Evolutionary conservation across 164 flowering plant genomes (phyloP), one percentile per base, ranked within the genome.

Genomic region (Piper betle): DNA sequence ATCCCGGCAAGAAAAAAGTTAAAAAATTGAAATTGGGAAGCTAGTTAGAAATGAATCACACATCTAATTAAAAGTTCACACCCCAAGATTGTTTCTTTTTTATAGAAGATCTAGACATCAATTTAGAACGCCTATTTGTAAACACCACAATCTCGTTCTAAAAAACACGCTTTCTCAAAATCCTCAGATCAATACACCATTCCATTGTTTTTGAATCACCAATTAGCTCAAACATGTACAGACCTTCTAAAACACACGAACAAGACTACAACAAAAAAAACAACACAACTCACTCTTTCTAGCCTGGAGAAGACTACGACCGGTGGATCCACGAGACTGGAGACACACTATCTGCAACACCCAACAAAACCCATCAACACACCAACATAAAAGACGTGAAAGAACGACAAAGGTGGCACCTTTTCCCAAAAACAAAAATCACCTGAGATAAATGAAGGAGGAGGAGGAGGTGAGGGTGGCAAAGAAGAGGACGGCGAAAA

Each of bases 251-350:
- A 52, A 18, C 57, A 37, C 11, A 5, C 20, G 33, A 55, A 55
- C 18, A 4, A 13, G 37, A 25, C 57, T 37, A 68, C 16, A 25
- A 25, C 33, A 25, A 25, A 17, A 39, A 9, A 57, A 58, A 59
- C 1, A 25, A 25, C 33, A 1, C 33, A 25, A 25, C 53, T 19
- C 12, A 83, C 88, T 62, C 73, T 73, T 74, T 67, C 60, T 71
- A 17, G 78, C 68, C 70, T 81, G 84, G 66, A 83, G 88, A 13
- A 81, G 81, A 60, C 57, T 75, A 39, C 85, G 78, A 37, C 81
- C 80, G 19, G 73, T 50, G 38, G 65, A 61, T 69, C 72, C 64
- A 53, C 39, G 68, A 50, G 72, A 68, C 6, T 68, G 67, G 64
- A 79, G 69, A n/a, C 43, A 72, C 57, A 65, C 20, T 69, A 68